These are phyloP conservation scores for Clavispora santaluciae DNA, from an alignment of 805 yeast genomes.

Conservation along the genomic window DNA sequence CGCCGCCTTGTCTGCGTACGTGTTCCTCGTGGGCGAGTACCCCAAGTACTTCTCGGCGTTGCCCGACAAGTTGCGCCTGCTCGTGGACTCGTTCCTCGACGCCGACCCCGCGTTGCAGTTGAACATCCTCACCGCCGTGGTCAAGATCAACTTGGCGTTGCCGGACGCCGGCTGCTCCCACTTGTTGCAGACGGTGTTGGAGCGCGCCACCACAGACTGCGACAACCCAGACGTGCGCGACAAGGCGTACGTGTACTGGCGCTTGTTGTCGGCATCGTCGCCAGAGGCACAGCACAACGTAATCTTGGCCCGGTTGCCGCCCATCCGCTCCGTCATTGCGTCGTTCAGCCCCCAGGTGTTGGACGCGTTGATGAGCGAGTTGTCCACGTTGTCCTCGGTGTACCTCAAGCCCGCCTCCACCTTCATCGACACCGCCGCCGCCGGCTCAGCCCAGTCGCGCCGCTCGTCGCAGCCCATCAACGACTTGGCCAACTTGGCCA, in stretches of 20 bases:
- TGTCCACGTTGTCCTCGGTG: conserved; percentile 83
- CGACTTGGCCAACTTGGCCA: conserved; percentile 74
- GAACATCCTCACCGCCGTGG: conserved; percentile 55
- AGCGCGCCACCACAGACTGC: conserved; percentile 56
- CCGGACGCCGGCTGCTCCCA: conserved; percentile 26
- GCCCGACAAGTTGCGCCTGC: conserved; percentile 39
- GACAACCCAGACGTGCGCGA: conserved; percentile 78
- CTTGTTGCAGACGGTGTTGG: conserved; percentile 54
- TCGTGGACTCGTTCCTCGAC: conserved; percentile 51
- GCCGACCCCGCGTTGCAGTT: conserved; percentile 60
- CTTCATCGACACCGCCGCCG: conserved; percentile 43
- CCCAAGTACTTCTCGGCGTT: conserved; percentile 55
- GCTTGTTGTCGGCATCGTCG: conserved; percentile 53
- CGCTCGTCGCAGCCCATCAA: conserved; percentile 45
- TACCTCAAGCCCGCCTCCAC: conserved; percentile 77
- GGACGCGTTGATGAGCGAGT: conserved; percentile 64
- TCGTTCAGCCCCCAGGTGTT: conserved; percentile 64
- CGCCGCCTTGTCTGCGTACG: conserved; percentile 54
- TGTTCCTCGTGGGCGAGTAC: conserved; percentile 72
- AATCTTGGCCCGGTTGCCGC: conserved; percentile 61
- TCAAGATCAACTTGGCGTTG: conserved; percentile 42
- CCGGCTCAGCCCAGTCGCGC: conserved; percentile 13
- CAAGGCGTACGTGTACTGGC: conserved; percentile 76
- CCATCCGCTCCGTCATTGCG: conserved; percentile 67
- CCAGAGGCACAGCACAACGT: conserved; percentile 45